Evolutionary conservation across 345 rosid species (phyloP).

Genomic region (Hibiscus mutabilis): DNA sequence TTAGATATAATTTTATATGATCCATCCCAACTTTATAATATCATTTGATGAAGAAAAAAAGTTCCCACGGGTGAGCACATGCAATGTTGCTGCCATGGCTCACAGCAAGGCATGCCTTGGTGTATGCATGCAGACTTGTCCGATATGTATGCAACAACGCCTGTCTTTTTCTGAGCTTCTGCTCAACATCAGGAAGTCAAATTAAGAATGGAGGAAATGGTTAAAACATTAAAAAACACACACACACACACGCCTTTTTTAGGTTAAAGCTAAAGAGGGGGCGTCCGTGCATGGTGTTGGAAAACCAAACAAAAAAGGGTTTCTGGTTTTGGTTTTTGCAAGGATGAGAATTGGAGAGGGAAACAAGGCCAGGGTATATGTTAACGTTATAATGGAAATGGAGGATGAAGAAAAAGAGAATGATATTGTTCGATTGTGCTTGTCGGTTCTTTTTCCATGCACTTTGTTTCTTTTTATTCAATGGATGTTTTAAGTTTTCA

Average conservation of each 20-base stretch:
- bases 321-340: conserved; percentile 14
- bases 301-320: conserved; percentile 8
- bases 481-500: background rate
- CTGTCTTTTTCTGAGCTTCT: background rate
- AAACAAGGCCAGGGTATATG: background rate
- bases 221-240: background rate
- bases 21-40: background rate
- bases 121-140: background rate
- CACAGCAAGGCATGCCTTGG: background rate
- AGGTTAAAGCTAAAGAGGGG: background rate
- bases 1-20: background rate
- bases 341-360: background rate
- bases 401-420: background rate
- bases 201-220: background rate
- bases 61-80: background rate
- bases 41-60: background rate
- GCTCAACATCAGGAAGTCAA: background rate
- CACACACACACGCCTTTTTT: background rate
- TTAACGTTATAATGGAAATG: background rate
- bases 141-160: background rate
- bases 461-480: background rate
- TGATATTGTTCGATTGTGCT: background rate
- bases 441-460: background rate
- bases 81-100: background rate
- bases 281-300: conserved; percentile 7